Evolutionary conservation across 768 basidiomycete species (phyloP), one percentile per base, ranked within the genome.

Genomic region (Tubosaeta brunneosetosa): DNA sequence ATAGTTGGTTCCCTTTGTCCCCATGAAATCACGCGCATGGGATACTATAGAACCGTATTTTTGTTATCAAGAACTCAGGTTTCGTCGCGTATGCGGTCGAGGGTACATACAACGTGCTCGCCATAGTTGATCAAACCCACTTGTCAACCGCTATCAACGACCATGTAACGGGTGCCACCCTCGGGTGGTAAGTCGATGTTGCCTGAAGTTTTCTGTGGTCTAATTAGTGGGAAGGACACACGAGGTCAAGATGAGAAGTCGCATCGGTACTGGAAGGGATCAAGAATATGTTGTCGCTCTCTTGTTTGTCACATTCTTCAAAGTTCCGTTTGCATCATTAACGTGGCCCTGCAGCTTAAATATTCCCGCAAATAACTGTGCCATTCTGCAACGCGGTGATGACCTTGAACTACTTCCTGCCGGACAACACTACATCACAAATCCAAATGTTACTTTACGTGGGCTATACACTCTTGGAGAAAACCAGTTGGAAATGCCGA

Each of bases 321-420:
- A 26, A 47, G 8, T 32, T 22, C 14, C 25, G 37, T 43, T 33
- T 29, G 16, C 6, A 32, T 37, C n/a, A 42, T 37, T 57, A 25
- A 61, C 36, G 41, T 16, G 4, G 13, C 31, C 2, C 40, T 33
- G 14, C 52, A 89, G 86, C 73, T 69, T 91, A 65, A 84, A 90
- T 58, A 88, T 91, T 44, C 90, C 90, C 7, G 90, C 90, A 26
- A 91, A 82, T 61, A 92, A 92, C 65, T 91, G 90, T 62, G 91
- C 88, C 34, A 87, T 91, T 52, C 75, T 92, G 44, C 91, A 92
- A 66, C 77, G 81, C 14, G 88, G 86, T 14, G 86, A 92, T 58
- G 87, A 91, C 43, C 76, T 92, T 26, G 82, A 88, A 60, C 74
- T 90, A 4, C 77, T 92, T 22, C 78, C 84, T 44, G 90, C 90